These are phyloP conservation scores for Carallia pectinifolia DNA, from an alignment of 345 rosid species.

Conservation along the genomic window DNA sequence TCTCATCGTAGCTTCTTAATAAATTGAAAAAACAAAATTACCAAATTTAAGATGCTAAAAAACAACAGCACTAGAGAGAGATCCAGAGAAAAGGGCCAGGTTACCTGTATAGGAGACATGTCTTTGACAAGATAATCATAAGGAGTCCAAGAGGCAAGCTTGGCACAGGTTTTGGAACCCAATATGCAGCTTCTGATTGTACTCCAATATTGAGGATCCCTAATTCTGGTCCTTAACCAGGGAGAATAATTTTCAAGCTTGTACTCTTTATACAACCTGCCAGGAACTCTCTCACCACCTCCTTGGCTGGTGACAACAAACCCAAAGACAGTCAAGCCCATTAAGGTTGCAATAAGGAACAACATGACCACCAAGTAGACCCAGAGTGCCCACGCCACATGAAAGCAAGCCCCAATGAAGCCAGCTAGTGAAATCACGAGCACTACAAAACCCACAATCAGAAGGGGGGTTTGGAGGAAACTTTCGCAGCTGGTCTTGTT, in stretches of 20 bases:
- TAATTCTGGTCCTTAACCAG: slow-evolving; percentile 67
- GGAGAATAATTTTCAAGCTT: slow-evolving; percentile 67
- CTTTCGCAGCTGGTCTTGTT: slow-evolving; percentile 77
- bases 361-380: slow-evolving; percentile 81
- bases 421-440: slow-evolving; percentile 76
- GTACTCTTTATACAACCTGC: slow-evolving; percentile 71
- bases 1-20: too few relatives aligned
- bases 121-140: slow-evolving; percentile 61
- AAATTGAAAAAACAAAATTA: too few relatives aligned
- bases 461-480: slow-evolving; percentile 82
- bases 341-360: slow-evolving; percentile 55
- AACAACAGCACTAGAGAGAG: too few relatives aligned
- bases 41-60: too few relatives aligned
- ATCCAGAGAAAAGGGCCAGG: neutral
- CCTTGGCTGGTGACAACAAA: slow-evolving; percentile 74
- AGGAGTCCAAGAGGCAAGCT: slow-evolving; percentile 78
- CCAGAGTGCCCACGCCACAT: slow-evolving; percentile 86
- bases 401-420: slow-evolving; percentile 86
- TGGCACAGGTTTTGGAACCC: slow-evolving; percentile 67
- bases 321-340: slow-evolving; percentile 72
- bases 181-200: slow-evolving; percentile 65
- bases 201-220: slow-evolving; percentile 59
- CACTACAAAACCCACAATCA: slow-evolving; percentile 69
- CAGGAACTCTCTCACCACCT: slow-evolving; percentile 67
- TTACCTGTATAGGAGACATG: slow-evolving; percentile 82